These are phyloP conservation scores for Trichocomaceae sp. DNA, from an alignment of 2,329 filamentous ascomycete genomes.

Conservation along the genomic window DNA sequence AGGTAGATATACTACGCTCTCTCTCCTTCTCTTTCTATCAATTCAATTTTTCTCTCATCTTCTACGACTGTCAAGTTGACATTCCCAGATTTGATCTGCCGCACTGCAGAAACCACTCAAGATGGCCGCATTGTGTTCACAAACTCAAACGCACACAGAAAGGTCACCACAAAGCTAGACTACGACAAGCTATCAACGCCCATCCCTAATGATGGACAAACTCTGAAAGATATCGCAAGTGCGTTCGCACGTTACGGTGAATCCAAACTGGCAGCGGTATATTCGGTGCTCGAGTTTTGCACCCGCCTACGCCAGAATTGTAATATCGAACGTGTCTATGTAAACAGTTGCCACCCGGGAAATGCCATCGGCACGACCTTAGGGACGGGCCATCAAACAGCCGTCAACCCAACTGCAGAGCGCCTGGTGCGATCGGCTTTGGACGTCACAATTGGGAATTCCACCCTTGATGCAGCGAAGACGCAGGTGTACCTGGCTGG, in stretches of 20 bases:
- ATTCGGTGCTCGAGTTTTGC: constrained; percentile 2
- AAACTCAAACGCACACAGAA: constrained; percentile 9
- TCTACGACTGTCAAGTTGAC: neutral
- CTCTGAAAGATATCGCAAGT: constrained; percentile 2
- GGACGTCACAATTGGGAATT: constrained; percentile 6
- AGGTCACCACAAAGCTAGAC: constrained; percentile 4
- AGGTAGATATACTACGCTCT: neutral
- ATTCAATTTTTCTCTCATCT: neutral
- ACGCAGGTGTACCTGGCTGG: constrained; percentile 11
- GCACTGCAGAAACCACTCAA: constrained; percentile 7
- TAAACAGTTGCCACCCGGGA: constrained; percentile 10
- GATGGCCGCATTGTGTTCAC: constrained; percentile 10
- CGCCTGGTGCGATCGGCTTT: neutral
- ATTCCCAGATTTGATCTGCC: constrained; percentile 5
- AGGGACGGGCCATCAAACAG: constrained; percentile 5
- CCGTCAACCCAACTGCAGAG: constrained; percentile 4
- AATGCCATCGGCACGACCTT: constrained; percentile 8
- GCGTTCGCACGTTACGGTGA: constrained; percentile 7
- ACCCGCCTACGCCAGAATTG: neutral
- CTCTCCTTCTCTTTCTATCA: neutral
- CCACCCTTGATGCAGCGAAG: constrained; percentile 8
- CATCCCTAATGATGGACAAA: constrained; percentile 7
- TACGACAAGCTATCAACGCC: constrained; percentile 7
- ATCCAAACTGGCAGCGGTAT: constrained; percentile 9
- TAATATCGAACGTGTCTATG: neutral